phyloP scores from a whole-genome alignment of 257 asterid genomes.

The Jacaranda copaia region DNA sequence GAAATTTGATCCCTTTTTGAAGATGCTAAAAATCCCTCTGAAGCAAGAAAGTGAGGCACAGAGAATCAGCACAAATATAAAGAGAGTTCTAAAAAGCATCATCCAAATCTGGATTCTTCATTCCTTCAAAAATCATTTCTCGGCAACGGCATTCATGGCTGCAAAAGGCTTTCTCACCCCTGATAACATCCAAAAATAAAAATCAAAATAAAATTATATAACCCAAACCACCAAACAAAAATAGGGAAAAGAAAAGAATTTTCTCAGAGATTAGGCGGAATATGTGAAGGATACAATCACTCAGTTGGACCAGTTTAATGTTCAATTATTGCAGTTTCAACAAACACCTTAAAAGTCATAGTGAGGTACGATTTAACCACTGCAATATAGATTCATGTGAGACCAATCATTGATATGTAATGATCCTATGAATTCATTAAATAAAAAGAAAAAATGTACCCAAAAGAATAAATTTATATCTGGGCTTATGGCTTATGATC shows the following conservation, averaged over 20 bases:
- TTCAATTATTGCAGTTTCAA: conserved; percentile 40
- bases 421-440: conserved; percentile 12
- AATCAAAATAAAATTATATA: background rate
- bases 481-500: conserved; percentile 7
- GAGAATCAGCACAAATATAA: conserved; percentile 2
- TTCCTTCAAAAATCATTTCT: conserved; percentile 59
- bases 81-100: conserved; percentile 37
- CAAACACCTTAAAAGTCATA: conserved; percentile 31
- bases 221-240: background rate
- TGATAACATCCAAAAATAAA: conserved; percentile 32
- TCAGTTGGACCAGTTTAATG: conserved; percentile 34
- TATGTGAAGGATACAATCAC: background rate
- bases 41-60: conserved; percentile 40
- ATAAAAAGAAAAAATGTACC: background rate
- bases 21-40: conserved; percentile 44
- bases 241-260: background rate
- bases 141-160: conserved; percentile 82
- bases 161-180: conserved; percentile 80
- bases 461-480: background rate
- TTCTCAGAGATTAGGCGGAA: background rate
- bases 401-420: conserved; percentile 37
- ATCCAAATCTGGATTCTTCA: conserved; percentile 39
- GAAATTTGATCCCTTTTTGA: conserved; percentile 36
- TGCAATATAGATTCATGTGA: conserved; percentile 29
- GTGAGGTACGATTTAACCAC: conserved; percentile 30